A percentile compares a stretch with the other conserved stretches of the same genome.
Evolutionary conservation across 2,329 filamentous ascomycete species (phyloP).

Genomic region (Diaporthe amygdali): DNA sequence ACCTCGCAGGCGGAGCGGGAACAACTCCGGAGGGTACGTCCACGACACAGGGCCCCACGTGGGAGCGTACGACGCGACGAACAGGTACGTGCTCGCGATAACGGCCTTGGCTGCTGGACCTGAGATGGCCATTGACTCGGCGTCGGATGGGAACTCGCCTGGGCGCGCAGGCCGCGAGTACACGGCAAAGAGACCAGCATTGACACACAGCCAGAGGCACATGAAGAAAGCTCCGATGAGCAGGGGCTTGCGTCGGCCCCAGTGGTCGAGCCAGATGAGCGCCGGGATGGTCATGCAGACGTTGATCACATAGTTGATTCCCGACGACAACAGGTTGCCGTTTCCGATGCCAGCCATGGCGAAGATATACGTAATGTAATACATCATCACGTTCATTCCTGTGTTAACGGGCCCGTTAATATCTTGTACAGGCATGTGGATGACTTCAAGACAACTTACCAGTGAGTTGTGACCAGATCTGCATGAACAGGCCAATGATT

Average conservation of each 20-base stretch:
- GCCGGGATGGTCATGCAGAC: slow-evolving; percentile 80
- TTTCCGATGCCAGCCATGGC: slow-evolving; percentile 72
- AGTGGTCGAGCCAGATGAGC: slow-evolving; percentile 75
- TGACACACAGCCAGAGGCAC: slow-evolving; percentile 55
- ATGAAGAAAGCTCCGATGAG: slow-evolving; percentile 71
- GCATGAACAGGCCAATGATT: slow-evolving; percentile 72
- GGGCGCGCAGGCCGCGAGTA: slow-evolving; percentile 43
- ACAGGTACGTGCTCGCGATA: slow-evolving; percentile 70
- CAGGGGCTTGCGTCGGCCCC: slow-evolving; percentile 74
- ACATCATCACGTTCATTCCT: slow-evolving; percentile 79
- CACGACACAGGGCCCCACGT: slow-evolving; percentile 50
- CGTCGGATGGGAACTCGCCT: slow-evolving; percentile 42
- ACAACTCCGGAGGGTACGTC: slow-evolving; percentile 54
- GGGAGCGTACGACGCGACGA: slow-evolving; percentile 58
- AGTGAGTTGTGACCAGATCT: slow-evolving; percentile 78
- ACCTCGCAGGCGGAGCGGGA: slow-evolving; percentile 45
- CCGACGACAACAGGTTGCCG: slow-evolving; percentile 67
- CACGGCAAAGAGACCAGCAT: slow-evolving; percentile 49
- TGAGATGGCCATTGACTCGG: slow-evolving; percentile 52
- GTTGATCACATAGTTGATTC: slow-evolving; percentile 80
- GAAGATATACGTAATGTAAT: slow-evolving; percentile 74
- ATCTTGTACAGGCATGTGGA: fast-evolving
- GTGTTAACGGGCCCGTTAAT: background rate
- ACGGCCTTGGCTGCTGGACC: slow-evolving; percentile 60
- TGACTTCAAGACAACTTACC: background rate